Conservation (phyloP, 176 grass and related monocot genomes). For the Oryza longistaminata region DNA sequence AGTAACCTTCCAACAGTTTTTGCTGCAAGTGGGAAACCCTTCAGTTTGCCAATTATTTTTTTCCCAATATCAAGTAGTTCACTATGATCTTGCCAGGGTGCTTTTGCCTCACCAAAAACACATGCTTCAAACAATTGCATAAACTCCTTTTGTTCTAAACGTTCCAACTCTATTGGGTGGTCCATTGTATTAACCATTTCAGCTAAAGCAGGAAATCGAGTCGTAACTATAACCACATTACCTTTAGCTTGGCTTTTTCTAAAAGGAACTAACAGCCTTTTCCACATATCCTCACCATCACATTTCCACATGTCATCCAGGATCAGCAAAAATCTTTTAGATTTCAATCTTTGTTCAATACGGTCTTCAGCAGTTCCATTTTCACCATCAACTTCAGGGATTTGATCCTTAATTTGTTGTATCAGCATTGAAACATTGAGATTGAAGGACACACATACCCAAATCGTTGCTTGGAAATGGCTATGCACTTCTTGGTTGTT, state of each 20-base stretch:
- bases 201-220: neutral
- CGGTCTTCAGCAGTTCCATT: no score
- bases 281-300: neutral
- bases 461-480: no score
- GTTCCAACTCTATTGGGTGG: neutral
- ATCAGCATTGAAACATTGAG: no score
- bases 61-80: neutral
- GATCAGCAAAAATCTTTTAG: no score
- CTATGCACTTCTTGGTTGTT: no score
- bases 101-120: neutral
- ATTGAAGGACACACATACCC: no score
- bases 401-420: no score
- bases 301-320: no score
- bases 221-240: neutral
- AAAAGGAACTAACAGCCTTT: neutral
- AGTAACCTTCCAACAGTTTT: no score
- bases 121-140: slow-evolving; percentile 5
- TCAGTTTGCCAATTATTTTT: slow-evolving; percentile 3
- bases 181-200: neutral
- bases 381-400: no score
- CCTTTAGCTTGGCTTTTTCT: neutral
- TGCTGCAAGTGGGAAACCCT: neutral
- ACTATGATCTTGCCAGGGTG: neutral
- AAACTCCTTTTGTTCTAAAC: slow-evolving; percentile 7
- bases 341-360: no score